These are phyloP conservation scores for Gnomoniopsis sp. DNA, from an alignment of 2,329 filamentous ascomycete species.

Conservation along the genomic window DNA sequence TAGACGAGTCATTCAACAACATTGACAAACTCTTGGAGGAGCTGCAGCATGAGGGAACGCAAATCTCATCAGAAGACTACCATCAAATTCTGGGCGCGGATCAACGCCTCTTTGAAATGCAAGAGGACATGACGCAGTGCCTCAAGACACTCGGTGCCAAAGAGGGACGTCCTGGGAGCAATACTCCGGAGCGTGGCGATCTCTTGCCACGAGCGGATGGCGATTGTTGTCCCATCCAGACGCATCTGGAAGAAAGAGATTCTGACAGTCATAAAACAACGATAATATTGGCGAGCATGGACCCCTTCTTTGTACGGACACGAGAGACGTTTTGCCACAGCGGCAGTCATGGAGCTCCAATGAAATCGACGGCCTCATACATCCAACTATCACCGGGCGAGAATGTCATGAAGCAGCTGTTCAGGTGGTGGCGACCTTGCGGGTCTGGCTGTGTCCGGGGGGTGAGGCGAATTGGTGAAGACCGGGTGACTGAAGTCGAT, in stretches of 20 bases:
- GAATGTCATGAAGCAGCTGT: constrained; percentile 6
- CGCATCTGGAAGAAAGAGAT: not conserved
- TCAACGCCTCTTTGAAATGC: not conserved
- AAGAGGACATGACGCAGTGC: constrained; percentile 2
- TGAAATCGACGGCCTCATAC: not conserved
- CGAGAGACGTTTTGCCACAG: not conserved
- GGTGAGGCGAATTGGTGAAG: not conserved
- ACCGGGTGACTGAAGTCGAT: not conserved
- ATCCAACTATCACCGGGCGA: not conserved
- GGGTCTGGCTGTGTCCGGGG: not conserved
- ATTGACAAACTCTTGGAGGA: constrained; percentile 13
- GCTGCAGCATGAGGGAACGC: not conserved
- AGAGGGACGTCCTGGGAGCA: not conserved
- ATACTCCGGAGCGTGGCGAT: not conserved
- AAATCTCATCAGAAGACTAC: not conserved
- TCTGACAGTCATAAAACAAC: not conserved
- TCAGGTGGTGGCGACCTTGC: not conserved
- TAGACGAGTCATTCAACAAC: constrained; percentile 11
- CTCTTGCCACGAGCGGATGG: not conserved
- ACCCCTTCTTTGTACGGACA: not conserved
- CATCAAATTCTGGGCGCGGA: not conserved
- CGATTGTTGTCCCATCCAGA: not conserved
- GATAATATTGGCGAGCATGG: not conserved
- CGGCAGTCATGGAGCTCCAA: not conserved
- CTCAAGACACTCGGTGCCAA: not conserved